Conservation (phyloP, 257 asterid species). For the Solanum etuberosum region DNA sequence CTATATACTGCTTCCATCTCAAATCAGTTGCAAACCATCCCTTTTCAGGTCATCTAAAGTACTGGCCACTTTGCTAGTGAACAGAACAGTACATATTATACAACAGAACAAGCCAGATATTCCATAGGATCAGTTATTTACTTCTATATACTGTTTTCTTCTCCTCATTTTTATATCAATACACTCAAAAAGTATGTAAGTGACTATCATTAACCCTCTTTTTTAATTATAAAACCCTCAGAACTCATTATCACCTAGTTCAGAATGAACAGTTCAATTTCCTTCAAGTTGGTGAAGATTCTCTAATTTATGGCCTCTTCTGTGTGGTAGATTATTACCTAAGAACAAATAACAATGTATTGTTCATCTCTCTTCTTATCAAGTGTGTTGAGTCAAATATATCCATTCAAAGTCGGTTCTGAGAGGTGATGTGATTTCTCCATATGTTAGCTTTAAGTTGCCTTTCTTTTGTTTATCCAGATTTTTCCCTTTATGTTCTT, state of each 20-base stretch:
- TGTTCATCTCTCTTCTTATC: neutral
- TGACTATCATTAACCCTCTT: neutral
- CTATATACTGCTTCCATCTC: neutral
- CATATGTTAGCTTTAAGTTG: neutral
- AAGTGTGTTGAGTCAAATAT: neutral
- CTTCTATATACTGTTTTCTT: neutral
- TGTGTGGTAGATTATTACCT: neutral
- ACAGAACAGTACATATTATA: neutral
- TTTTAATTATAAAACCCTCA: neutral
- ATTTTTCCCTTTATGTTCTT: neutral
- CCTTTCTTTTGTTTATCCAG: neutral
- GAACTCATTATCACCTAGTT: neutral
- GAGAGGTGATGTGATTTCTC: neutral
- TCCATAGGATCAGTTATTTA: neutral
- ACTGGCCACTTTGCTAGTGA: neutral
- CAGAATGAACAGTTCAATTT: neutral
- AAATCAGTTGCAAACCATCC: neutral
- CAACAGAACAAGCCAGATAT: neutral
- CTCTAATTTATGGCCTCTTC: neutral
- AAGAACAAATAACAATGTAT: neutral
- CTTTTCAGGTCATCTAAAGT: neutral
- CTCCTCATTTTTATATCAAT: neutral
- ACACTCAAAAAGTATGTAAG: neutral
- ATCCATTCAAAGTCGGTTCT: neutral
- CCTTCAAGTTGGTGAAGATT: neutral